Base-by-base conservation (phyloP, 2,329 filamentous ascomycete species). In the Mollisiaceae sp. region DNA sequence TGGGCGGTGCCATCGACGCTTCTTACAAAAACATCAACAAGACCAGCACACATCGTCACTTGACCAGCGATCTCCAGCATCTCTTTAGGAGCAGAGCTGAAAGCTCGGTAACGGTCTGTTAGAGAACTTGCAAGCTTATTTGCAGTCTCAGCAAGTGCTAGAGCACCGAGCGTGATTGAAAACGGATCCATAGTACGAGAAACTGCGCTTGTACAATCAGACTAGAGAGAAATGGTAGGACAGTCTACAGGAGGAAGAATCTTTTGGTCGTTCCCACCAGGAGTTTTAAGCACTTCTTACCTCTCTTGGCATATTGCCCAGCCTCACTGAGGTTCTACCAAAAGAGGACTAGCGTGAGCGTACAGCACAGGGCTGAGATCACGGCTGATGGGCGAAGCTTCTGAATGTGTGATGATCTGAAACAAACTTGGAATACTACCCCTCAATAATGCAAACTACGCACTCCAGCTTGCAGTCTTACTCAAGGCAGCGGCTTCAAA, bases 31-130 rank as follows among this genome's bases (percentile, higher is more conserved):
- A 67, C 66, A 43, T 67, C 63, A 1, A 65, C 63, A 14, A 67
- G 52, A 15, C 66, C 66, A 41, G 63, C 63, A 55, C 59, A 63
- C 11, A 67, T 35, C 11, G 60, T 67, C 2, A 67, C 27, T n/a
- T 67, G 63, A 18, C 64, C 58, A 9, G 66, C 66, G 20, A 67
- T 63, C 52, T 67, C 66, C 9, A 60, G 41, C 66, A 67, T 65
- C 32, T 65, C 55, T 55, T 54, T 60, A 20, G 66, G 66, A 3
- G 66, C 66, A n/a, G 66, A 67, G 45, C 52, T 63, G 60, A 67
- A 67, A 15, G 66, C 63, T 59, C 60, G 39, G 38, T 65, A 67
- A 1, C 66, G 50, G 45, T 67, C 66, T 50, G 60, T 63, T 18
- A 67, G 57, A 8, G 60, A 47, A 15, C 45, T 50, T n/a, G 66